A percentile compares a stretch with the other conserved stretches of the same genome.
Conservation (phyloP, 192 early-diverging fungal genomes). For the Podila minutissima region DNA sequence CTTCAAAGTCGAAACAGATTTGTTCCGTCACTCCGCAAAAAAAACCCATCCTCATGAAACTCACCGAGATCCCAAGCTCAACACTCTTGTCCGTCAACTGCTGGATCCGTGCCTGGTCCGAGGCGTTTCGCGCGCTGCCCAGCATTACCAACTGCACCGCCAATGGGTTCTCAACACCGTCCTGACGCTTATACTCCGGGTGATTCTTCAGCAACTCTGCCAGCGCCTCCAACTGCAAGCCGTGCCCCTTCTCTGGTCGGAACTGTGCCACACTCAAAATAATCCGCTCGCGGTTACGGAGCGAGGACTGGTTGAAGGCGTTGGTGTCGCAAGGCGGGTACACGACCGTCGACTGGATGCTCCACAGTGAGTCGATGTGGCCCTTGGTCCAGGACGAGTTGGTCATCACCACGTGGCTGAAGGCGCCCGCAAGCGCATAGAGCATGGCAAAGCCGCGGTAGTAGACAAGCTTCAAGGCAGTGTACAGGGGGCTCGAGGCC, state of each 20-base stretch:
- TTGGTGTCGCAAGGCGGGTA: constrained; percentile 96
- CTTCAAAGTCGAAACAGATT: not conserved
- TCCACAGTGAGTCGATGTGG: constrained; percentile 92
- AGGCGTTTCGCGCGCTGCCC: constrained; percentile 85
- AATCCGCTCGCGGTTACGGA: constrained; percentile 62
- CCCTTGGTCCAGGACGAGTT: constrained; percentile 96
- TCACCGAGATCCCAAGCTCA: constrained; percentile 67
- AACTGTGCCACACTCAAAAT: constrained; percentile 96
- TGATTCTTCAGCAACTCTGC: constrained; percentile 66
- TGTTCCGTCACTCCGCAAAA: not conserved
- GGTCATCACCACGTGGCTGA: constrained; percentile 86
- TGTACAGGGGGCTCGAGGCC: constrained; percentile 65
- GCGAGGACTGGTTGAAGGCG: constrained; percentile 63
- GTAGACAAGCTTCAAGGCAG: constrained; percentile 76
- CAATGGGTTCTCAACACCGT: constrained; percentile 12
- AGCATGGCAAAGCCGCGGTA: constrained; percentile 80
- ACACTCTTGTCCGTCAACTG: constrained; percentile 58
- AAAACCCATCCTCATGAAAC: not conserved
- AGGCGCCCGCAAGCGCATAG: constrained; percentile 84
- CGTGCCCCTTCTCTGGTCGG: constrained; percentile 95
- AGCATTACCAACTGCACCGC: constrained; percentile 77
- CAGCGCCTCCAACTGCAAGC: constrained; percentile 82
- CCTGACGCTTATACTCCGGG: constrained; percentile 58
- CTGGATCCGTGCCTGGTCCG: constrained; percentile 77
- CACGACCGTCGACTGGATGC: constrained; percentile 72